Percentiles rank a stretch among this genome's conserved stretches.
These are phyloP conservation scores for Ramichloridium luteum DNA, from an alignment of 2,329 filamentous ascomycete genomes.

Conservation along the genomic window DNA sequence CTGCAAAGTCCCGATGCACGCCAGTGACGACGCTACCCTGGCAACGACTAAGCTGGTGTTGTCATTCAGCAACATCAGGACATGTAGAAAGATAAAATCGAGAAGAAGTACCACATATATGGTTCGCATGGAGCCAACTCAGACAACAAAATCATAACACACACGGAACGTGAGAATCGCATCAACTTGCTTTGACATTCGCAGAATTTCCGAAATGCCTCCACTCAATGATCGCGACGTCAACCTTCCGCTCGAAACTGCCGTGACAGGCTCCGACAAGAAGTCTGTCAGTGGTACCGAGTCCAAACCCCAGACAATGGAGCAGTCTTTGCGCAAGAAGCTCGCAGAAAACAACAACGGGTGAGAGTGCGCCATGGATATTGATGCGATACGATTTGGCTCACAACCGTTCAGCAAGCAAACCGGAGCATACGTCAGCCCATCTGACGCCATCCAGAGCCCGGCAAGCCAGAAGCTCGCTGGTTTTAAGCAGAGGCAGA, in stretches of 20 bases:
- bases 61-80: not conserved
- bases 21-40: too few relatives aligned
- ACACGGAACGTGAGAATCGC: too few relatives aligned
- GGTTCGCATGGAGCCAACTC: too few relatives aligned
- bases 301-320: not conserved
- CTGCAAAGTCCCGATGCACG: too few relatives aligned
- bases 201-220: too few relatives aligned
- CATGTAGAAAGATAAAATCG: too few relatives aligned
- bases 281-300: not conserved
- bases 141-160: too few relatives aligned
- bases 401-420: slow-evolving; percentile 12
- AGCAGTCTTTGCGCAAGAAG: not conserved
- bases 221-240: not conserved
- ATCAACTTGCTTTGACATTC: too few relatives aligned
- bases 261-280: not conserved
- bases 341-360: not conserved
- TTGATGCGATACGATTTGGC: too few relatives aligned
- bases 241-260: not conserved
- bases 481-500: slow-evolving; percentile 68
- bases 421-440: slow-evolving; percentile 55
- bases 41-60: not conserved
- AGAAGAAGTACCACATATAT: too few relatives aligned
- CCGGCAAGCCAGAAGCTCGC: slow-evolving; percentile 74
- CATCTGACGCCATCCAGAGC: slow-evolving; percentile 81
- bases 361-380: not conserved